Conservation (phyloP, 805 yeast species). For the Myxozyma lipomycoides region DNA sequence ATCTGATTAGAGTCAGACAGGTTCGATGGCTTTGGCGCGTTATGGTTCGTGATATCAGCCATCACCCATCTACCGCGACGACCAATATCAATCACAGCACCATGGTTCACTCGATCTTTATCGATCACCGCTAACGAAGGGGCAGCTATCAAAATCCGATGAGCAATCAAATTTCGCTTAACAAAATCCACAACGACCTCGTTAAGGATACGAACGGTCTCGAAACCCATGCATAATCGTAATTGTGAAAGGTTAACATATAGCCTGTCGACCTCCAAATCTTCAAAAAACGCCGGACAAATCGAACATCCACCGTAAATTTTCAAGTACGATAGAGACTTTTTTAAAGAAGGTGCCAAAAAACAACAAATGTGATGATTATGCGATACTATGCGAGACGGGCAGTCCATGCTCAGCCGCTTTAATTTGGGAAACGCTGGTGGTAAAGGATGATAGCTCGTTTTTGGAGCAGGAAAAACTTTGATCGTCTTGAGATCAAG, state of each 20-base stretch:
- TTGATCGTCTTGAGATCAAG: conserved; percentile 25
- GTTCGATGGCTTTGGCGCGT: neutral
- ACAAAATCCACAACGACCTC: conserved; percentile 13
- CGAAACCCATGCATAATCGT: conserved; percentile 24
- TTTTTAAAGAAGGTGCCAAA: conserved; percentile 18
- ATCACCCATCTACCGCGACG: conserved; percentile 20
- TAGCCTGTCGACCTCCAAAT: conserved; percentile 11
- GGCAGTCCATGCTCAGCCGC: conserved; percentile 21
- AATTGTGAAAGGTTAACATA: conserved; percentile 18
- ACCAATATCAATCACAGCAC: conserved; percentile 25
- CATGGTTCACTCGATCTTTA: conserved; percentile 16
- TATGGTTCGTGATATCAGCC: conserved; percentile 18
- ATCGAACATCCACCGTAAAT: conserved; percentile 27
- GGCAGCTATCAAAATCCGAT: conserved; percentile 17
- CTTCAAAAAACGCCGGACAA: conserved; percentile 24
- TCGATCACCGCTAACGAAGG: conserved; percentile 24
- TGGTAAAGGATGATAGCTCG: conserved; percentile 24
- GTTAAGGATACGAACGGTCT: conserved; percentile 20
- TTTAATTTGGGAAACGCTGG: conserved; percentile 19
- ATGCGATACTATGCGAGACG: conserved; percentile 27
- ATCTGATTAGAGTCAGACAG: conserved; percentile 1
- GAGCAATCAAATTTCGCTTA: neutral
- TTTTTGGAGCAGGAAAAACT: conserved; percentile 22
- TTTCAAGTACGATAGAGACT: conserved; percentile 9
- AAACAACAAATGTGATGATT: conserved; percentile 26